These are phyloP conservation scores for Parsonsia alboflavescens DNA, from an alignment of 257 asterid species.

Conservation along the genomic window DNA sequence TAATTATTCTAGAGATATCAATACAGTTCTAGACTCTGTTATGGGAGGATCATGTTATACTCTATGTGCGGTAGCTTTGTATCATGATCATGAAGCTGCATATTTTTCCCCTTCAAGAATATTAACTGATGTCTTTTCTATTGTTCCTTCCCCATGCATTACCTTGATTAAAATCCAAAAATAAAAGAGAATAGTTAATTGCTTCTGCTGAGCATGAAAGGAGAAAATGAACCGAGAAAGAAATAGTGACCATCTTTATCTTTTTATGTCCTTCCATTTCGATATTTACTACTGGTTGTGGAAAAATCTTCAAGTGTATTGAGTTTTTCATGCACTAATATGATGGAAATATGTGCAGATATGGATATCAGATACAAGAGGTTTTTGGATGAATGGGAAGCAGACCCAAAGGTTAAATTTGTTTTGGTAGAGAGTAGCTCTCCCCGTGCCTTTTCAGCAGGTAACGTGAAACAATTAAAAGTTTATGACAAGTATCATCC, in stretches of 20 bases:
- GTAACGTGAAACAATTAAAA: slow-evolving; percentile 24
- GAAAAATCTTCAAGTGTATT: not conserved
- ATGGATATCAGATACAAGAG: slow-evolving; percentile 83
- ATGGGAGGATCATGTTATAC: not conserved
- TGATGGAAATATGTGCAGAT: slow-evolving; percentile 43
- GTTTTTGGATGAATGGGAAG: slow-evolving; percentile 87
- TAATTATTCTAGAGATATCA: not conserved
- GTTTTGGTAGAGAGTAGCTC: slow-evolving; percentile 87
- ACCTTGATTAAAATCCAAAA: not conserved
- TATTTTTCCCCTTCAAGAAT: not conserved
- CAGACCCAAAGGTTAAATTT: slow-evolving; percentile 82
- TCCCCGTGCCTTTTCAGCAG: slow-evolving; percentile 94
- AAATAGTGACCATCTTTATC: not conserved
- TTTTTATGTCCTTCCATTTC: not conserved
- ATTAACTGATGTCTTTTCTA: not conserved
- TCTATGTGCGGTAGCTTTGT: not conserved
- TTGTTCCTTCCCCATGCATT: not conserved
- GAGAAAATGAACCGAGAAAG: not conserved
- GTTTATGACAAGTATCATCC: not conserved
- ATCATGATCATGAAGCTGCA: not conserved
- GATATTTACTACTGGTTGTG: not conserved
- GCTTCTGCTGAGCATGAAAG: not conserved
- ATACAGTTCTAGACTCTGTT: no score
- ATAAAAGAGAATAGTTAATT: not conserved
- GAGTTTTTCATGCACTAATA: slow-evolving; percentile 7